These are phyloP conservation scores for Apiotrichum veenhuisii DNA, from an alignment of 1,284 basidiomycete species.

Conservation along the genomic window DNA sequence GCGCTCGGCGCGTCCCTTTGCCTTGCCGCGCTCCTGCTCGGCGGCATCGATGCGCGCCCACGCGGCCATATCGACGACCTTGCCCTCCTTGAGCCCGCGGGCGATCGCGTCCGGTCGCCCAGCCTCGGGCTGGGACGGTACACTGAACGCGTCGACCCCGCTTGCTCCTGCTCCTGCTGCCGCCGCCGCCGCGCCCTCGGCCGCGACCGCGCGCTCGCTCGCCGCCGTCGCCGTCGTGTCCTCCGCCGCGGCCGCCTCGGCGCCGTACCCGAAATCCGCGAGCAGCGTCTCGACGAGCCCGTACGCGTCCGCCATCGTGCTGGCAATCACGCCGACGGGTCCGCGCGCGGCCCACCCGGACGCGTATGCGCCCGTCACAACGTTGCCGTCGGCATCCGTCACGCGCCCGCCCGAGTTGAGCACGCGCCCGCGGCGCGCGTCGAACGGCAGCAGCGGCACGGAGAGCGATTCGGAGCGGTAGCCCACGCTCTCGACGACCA, in stretches of 20 bases:
- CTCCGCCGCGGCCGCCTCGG: neutral
- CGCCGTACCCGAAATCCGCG: constrained; percentile 32
- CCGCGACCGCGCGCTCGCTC: neutral
- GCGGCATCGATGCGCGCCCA: constrained; percentile 46
- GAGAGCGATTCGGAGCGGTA: constrained; percentile 67
- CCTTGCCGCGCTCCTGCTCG: constrained; percentile 25
- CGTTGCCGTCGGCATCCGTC: constrained; percentile 31
- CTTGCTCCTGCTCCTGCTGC: too few relatives aligned
- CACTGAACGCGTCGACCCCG: neutral
- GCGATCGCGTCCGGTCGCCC: constrained; percentile 31
- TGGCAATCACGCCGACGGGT: constrained; percentile 85
- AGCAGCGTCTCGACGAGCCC: constrained; percentile 43
- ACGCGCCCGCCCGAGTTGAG: constrained; percentile 48
- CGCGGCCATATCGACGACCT: constrained; percentile 35
- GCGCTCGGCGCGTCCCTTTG: constrained; percentile 30
- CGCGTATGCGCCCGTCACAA: constrained; percentile 69
- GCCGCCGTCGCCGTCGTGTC: too few relatives aligned
- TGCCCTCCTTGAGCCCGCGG: constrained; percentile 21
- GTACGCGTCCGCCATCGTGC: constrained; percentile 93
- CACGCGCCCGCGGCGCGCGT: constrained; percentile 43
- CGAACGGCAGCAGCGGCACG: constrained; percentile 47
- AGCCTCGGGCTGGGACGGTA: constrained; percentile 18
- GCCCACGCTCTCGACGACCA: constrained; percentile 84
- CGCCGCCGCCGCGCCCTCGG: neutral
- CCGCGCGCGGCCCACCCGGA: constrained; percentile 93